These are phyloP conservation scores for Panellus pusillus DNA, from an alignment of 768 basidiomycete species.

Conservation along the genomic window DNA sequence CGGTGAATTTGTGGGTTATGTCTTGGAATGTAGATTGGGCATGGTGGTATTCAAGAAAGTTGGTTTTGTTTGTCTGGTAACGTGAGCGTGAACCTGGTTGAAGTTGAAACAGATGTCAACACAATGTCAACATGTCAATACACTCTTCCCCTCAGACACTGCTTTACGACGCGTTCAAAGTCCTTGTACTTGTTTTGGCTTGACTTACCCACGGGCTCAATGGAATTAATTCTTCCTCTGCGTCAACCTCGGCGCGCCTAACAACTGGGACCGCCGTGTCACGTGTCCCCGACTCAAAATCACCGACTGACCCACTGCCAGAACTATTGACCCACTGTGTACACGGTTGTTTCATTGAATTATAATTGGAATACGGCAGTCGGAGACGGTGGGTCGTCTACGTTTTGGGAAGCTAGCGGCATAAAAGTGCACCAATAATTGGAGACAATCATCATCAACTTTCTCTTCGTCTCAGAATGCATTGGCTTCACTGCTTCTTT, in stretches of 20 bases:
- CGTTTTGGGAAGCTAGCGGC: neutral
- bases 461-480: constrained; percentile 8
- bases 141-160: too few relatives aligned
- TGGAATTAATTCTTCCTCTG: too few relatives aligned
- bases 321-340: neutral
- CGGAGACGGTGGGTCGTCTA: too few relatives aligned
- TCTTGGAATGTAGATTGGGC: constrained; percentile 16
- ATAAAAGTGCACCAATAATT: neutral
- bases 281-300: neutral
- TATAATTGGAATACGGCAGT: too few relatives aligned
- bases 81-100: too few relatives aligned
- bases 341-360: neutral
- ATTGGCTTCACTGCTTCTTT: constrained; percentile 2
- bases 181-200: too few relatives aligned
- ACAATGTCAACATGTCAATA: neutral
- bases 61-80: too few relatives aligned
- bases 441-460: neutral
- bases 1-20: constrained; percentile 6
- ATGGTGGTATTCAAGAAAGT: constrained; percentile 18
- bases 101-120: neutral
- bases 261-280: neutral
- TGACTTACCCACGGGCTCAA: too few relatives aligned
- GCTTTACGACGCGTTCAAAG: too few relatives aligned
- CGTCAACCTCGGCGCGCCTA: too few relatives aligned
- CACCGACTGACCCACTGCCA: neutral